Evolutionary conservation across 2,329 filamentous ascomycete species (phyloP).

Genomic region (Emericellopsis cladophorae): DNA sequence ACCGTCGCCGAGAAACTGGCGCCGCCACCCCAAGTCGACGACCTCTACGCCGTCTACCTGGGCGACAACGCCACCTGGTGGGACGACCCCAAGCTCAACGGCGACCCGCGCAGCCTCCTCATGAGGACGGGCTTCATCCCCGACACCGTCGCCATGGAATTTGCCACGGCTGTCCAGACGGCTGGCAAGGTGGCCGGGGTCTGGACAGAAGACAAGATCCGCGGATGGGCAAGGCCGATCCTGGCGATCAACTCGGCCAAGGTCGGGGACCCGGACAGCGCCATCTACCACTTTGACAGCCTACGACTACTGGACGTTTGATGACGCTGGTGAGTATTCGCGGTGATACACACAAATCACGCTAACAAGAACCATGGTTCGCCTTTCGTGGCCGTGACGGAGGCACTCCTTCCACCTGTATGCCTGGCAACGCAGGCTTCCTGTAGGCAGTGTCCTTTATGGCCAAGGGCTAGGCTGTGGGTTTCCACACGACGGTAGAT

Average conservation of each 20-base stretch:
- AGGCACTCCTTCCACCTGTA: constrained; percentile 16
- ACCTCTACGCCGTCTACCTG: constrained; percentile 42
- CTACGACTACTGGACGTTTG: constrained; percentile 26
- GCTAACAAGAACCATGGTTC: constrained; percentile 8
- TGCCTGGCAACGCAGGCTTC: constrained; percentile 23
- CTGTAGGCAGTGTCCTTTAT: constrained; percentile 25
- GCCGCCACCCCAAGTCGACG: constrained; percentile 33
- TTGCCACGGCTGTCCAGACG: constrained; percentile 19
- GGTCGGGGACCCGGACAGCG: constrained; percentile 26
- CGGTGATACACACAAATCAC: background rate
- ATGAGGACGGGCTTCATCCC: constrained; percentile 32
- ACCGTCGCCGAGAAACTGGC: constrained; percentile 38
- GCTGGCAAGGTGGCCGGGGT: constrained; percentile 22
- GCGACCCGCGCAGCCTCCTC: constrained; percentile 30
- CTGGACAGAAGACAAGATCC: constrained; percentile 27
- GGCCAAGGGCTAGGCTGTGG: constrained; percentile 15
- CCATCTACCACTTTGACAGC: constrained; percentile 25
- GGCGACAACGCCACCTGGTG: constrained; percentile 32
- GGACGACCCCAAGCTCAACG: constrained; percentile 18
- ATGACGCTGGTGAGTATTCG: constrained; percentile 19
- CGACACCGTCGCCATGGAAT: constrained; percentile 21
- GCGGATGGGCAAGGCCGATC: constrained; percentile 32
- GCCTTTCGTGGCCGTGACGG: constrained; percentile 16
- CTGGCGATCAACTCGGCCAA: constrained; percentile 30
- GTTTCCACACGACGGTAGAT: constrained; percentile 19